Conservation (phyloP, 2,329 filamentous ascomycete genomes). For the Didymella exigua region DNA sequence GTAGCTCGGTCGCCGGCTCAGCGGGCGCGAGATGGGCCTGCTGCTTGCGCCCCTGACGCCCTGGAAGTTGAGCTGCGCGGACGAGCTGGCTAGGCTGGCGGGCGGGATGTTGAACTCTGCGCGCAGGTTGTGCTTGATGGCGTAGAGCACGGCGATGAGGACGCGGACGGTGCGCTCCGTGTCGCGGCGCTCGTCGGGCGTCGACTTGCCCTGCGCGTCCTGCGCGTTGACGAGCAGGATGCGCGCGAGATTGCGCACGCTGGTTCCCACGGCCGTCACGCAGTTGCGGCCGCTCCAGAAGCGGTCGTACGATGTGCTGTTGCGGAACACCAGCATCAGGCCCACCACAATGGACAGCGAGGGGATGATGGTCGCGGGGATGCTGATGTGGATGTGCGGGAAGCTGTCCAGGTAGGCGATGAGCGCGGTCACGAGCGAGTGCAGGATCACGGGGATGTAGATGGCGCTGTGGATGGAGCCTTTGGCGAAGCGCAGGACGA, state of each 20-base stretch:
- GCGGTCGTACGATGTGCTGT: constrained; percentile 67
- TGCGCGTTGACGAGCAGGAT: constrained; percentile 59
- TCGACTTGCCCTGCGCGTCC: constrained; percentile 28
- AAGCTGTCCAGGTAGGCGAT: constrained; percentile 63
- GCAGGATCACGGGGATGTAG: constrained; percentile 61
- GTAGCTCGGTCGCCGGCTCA: constrained; percentile 36
- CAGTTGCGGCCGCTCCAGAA: constrained; percentile 67
- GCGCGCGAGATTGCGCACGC: constrained; percentile 64
- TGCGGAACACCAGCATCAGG: constrained; percentile 70
- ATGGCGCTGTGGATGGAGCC: constrained; percentile 67
- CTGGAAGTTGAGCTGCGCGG: constrained; percentile 18
- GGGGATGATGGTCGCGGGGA: constrained; percentile 66
- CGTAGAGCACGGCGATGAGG: constrained; percentile 66
- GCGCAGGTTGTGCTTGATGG: constrained; percentile 68
- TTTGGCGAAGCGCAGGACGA: constrained; percentile 68
- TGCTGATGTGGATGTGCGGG: constrained; percentile 56
- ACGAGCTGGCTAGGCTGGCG: constrained; percentile 32
- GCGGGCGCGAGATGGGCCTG: constrained; percentile 15
- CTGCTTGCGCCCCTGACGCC: constrained; percentile 21
- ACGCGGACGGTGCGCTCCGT: constrained; percentile 65
- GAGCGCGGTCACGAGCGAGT: constrained; percentile 63
- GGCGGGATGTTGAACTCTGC: constrained; percentile 62
- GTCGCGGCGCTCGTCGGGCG: constrained; percentile 56
- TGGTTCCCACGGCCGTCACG: constrained; percentile 63
- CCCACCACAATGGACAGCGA: constrained; percentile 69